These are phyloP conservation scores for Aurifilum marmelostoma DNA, from an alignment of 2,329 filamentous ascomycete genomes.

Conservation along the genomic window DNA sequence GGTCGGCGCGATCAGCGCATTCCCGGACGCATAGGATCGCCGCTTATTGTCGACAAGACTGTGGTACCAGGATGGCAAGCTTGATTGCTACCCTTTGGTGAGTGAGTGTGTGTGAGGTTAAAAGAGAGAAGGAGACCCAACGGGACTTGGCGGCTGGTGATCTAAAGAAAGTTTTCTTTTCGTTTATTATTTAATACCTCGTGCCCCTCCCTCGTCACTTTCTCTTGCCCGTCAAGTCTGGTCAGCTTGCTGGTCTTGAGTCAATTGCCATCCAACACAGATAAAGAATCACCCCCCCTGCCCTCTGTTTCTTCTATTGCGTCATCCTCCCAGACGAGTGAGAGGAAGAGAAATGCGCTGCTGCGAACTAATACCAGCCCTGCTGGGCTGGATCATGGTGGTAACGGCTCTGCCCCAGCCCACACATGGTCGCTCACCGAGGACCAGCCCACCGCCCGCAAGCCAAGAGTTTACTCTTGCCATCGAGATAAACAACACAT, in stretches of 20 bases:
- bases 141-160: background rate
- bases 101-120: too few relatives aligned
- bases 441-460: background rate
- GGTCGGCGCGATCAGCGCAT: background rate
- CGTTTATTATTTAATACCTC: background rate
- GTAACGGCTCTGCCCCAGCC: background rate
- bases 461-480: slow-evolving; percentile 20
- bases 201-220: background rate
- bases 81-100: background rate
- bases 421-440: background rate
- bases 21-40: background rate
- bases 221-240: background rate
- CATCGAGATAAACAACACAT: slow-evolving; percentile 15
- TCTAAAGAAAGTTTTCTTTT: background rate
- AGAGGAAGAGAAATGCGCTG: background rate
- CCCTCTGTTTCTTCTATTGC: too few relatives aligned
- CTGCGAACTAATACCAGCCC: background rate
- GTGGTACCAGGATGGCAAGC: background rate
- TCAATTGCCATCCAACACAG: background rate
- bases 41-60: background rate
- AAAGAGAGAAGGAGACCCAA: background rate
- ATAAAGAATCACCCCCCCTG: too few relatives aligned
- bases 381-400: background rate
- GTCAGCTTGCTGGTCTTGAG: background rate
- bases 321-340: too few relatives aligned